Percentiles rank a stretch among this genome's conserved stretches.
Conservation (phyloP, 2,329 filamentous ascomycete genomes). For the Fusarium udum region DNA sequence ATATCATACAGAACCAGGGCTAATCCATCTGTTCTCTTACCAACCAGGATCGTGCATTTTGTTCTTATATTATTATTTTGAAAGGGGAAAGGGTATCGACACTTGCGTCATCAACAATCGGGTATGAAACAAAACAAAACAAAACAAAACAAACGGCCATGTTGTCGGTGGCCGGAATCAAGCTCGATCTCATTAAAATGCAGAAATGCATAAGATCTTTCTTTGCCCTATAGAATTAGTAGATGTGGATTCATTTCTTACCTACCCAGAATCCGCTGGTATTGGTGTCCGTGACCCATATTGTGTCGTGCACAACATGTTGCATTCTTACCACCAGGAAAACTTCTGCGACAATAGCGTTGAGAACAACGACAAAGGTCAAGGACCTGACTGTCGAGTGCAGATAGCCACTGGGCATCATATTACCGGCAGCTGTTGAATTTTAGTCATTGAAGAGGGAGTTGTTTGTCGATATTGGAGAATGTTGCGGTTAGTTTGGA, state of each 20-base stretch:
- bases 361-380: background rate
- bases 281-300: background rate
- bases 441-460: slow-evolving; percentile 12
- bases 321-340: slow-evolving; percentile 40
- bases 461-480: slow-evolving; percentile 6
- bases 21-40: slow-evolving; percentile 27
- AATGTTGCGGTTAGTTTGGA: slow-evolving; percentile 32
- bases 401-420: background rate
- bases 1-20: slow-evolving; percentile 29
- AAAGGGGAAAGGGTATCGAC: slow-evolving; percentile 39
- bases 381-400: background rate
- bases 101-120: slow-evolving; percentile 29
- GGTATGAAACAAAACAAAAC: slow-evolving; percentile 6
- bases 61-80: slow-evolving; percentile 25
- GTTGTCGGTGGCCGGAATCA: background rate
- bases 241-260: slow-evolving; percentile 3
- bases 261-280: slow-evolving; percentile 24
- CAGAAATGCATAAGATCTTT: slow-evolving; percentile 6
- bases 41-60: slow-evolving; percentile 15
- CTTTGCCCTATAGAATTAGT: slow-evolving; percentile 36
- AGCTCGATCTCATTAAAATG: background rate
- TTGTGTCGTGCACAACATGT: slow-evolving; percentile 4
- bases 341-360: slow-evolving; percentile 6
- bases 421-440: slow-evolving; percentile 16
- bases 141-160: slow-evolving; percentile 23